These are phyloP conservation scores for Coniferiporia sulphurascens DNA, from an alignment of 1,284 basidiomycete species.

Conservation along the genomic window DNA sequence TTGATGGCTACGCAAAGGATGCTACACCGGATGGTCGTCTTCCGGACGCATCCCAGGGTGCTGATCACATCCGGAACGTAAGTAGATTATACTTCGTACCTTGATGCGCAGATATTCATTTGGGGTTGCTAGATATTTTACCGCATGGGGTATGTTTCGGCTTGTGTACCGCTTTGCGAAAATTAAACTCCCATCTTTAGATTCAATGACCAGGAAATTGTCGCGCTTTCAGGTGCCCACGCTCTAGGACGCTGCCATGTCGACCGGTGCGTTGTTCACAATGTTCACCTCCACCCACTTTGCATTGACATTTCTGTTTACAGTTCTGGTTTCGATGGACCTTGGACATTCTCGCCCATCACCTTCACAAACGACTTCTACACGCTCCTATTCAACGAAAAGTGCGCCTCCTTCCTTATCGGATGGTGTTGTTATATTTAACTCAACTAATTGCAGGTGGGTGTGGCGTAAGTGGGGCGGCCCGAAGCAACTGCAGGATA, in stretches of 20 bases:
- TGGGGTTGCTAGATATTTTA: constrained; percentile 73
- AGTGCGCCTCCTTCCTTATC: constrained; percentile 37
- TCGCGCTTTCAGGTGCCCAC: constrained; percentile 92
- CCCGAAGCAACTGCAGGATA: constrained; percentile 92
- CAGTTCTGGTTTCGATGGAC: constrained; percentile 84
- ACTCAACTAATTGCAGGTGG: constrained; percentile 43
- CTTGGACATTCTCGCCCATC: constrained; percentile 87
- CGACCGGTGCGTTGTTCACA: constrained; percentile 43
- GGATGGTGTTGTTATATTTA: constrained; percentile 3
- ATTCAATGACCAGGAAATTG: constrained; percentile 96
- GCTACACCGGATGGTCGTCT: constrained; percentile 92
- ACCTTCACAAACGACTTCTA: constrained; percentile 90
- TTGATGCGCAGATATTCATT: neutral
- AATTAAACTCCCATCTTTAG: constrained; percentile 25
- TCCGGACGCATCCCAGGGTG: constrained; percentile 83
- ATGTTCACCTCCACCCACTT: neutral
- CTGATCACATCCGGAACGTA: constrained; percentile 79
- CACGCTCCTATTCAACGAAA: constrained; percentile 85
- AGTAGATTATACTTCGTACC: constrained; percentile 24
- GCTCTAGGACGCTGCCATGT: constrained; percentile 92
- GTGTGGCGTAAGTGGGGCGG: constrained; percentile 87
- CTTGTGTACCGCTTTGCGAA: neutral
- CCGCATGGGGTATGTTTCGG: constrained; percentile 66
- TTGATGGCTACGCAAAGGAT: constrained; percentile 74
- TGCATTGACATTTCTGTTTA: neutral